Evolutionary conservation across 805 yeast species (phyloP).

Genomic region (Saccharomycopsis capsularis): DNA sequence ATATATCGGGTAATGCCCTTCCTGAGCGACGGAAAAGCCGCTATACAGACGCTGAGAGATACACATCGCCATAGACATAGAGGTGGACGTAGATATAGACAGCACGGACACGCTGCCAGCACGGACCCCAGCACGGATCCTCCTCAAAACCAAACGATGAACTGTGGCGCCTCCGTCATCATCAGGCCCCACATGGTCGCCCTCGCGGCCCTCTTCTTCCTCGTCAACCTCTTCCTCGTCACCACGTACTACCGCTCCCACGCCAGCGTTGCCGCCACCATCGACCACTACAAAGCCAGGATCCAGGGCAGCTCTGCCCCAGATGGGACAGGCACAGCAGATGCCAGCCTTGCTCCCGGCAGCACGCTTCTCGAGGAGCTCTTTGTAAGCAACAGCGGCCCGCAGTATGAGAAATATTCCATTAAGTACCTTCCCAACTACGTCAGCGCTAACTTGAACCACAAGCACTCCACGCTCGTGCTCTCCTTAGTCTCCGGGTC

Average conservation of each 20-base stretch:
- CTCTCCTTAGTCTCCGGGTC: slow-evolving; percentile 12
- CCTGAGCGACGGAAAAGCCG: too few species aligned
- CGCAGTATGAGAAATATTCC: slow-evolving; percentile 2
- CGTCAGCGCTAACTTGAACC: neutral
- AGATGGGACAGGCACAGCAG: neutral
- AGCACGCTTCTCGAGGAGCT: neutral
- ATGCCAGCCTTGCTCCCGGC: neutral
- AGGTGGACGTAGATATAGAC: too few species aligned
- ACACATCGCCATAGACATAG: too few species aligned
- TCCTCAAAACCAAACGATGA: too few species aligned
- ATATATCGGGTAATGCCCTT: too few species aligned
- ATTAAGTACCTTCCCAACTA: slow-evolving; percentile 8
- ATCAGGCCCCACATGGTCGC: slow-evolving; percentile 3
- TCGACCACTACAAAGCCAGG: slow-evolving; percentile 3
- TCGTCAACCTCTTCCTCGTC: slow-evolving; percentile 11
- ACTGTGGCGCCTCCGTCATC: neutral
- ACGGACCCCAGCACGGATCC: too few species aligned
- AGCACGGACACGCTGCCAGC: too few species aligned
- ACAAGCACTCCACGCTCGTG: slow-evolving; percentile 6
- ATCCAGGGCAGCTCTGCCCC: neutral
- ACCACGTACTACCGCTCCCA: slow-evolving; percentile 15
- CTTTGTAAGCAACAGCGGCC: neutral
- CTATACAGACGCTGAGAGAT: too few species aligned
- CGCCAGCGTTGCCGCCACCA: neutral
- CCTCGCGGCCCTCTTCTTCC: slow-evolving; percentile 7